Evolutionary conservation across 345 rosid species (phyloP).

Genomic region (Citrus glauca): DNA sequence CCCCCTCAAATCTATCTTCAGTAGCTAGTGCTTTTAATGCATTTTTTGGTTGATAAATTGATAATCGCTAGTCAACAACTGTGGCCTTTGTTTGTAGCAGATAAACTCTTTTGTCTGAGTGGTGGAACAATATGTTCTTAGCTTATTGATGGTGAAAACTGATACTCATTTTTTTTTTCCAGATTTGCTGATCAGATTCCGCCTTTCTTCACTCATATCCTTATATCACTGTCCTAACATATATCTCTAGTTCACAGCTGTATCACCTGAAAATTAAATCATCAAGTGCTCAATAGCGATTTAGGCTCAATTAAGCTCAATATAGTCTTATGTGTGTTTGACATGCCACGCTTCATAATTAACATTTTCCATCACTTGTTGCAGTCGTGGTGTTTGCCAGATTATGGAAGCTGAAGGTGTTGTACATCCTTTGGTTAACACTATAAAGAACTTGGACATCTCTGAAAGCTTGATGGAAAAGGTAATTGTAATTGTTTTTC

Average conservation of each 20-base stretch:
- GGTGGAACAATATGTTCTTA: not conserved
- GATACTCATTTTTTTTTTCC: not conserved
- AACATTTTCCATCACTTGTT: constrained; percentile 16
- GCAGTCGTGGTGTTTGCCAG: constrained; percentile 62
- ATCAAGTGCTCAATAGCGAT: not conserved
- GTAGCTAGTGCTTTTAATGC: not conserved
- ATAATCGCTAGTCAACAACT: not conserved
- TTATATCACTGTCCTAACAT: not conserved
- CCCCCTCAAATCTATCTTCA: not conserved
- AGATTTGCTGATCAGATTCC: not conserved
- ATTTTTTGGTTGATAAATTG: not conserved
- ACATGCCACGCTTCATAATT: not conserved
- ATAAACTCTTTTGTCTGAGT: not conserved
- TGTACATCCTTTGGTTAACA: constrained; percentile 43
- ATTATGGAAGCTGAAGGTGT: constrained; percentile 73
- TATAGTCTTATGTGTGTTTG: not conserved
- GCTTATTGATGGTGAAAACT: not conserved
- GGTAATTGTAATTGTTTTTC: constrained; percentile 35
- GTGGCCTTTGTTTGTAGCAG: not conserved
- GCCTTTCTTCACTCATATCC: not conserved
- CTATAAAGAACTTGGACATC: constrained; percentile 44
- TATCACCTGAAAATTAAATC: not conserved
- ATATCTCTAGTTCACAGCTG: not conserved
- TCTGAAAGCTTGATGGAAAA: constrained; percentile 48
- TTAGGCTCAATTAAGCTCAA: not conserved